Conservation (phyloP, 805 yeast species). For the Kodamaea restingae region DNA sequence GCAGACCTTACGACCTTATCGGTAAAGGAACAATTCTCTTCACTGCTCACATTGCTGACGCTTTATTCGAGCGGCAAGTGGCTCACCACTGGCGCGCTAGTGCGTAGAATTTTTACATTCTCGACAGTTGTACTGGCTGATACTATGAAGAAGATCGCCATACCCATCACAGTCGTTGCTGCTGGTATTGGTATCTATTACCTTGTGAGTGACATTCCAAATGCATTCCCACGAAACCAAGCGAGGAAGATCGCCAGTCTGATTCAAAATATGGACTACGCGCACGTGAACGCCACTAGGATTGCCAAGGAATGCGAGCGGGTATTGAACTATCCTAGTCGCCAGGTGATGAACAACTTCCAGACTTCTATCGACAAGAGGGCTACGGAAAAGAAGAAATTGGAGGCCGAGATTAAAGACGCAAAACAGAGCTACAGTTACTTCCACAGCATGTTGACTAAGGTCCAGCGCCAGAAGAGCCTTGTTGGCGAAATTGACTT, state of each 20-base stretch:
- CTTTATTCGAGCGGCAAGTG: constrained; percentile 37
- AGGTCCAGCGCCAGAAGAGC: constrained; percentile 40
- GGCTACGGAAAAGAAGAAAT: constrained; percentile 52
- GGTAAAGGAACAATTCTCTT: constrained; percentile 30
- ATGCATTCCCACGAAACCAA: constrained; percentile 81
- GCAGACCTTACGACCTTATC: constrained; percentile 12
- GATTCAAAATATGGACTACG: constrained; percentile 66
- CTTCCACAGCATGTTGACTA: constrained; percentile 47
- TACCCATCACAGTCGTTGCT: constrained; percentile 51
- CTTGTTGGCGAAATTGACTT: constrained; percentile 42
- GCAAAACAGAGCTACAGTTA: constrained; percentile 55
- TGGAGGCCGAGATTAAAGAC: constrained; percentile 47
- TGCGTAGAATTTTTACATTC: constrained; percentile 33
- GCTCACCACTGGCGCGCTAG: constrained; percentile 40
- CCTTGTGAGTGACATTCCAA: constrained; percentile 75
- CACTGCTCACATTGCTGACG: constrained; percentile 39
- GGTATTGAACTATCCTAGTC: constrained; percentile 75
- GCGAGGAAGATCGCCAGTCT: constrained; percentile 65
- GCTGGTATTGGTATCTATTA: constrained; percentile 56
- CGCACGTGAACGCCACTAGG: constrained; percentile 72
- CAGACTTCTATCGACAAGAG: constrained; percentile 63
- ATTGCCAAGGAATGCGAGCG: constrained; percentile 77
- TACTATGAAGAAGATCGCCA: constrained; percentile 43
- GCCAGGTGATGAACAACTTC: constrained; percentile 71
- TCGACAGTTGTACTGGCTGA: constrained; percentile 34